These are phyloP conservation scores for Canariomyces notabilis DNA, from an alignment of 2,329 filamentous ascomycete species.

Conservation along the genomic window DNA sequence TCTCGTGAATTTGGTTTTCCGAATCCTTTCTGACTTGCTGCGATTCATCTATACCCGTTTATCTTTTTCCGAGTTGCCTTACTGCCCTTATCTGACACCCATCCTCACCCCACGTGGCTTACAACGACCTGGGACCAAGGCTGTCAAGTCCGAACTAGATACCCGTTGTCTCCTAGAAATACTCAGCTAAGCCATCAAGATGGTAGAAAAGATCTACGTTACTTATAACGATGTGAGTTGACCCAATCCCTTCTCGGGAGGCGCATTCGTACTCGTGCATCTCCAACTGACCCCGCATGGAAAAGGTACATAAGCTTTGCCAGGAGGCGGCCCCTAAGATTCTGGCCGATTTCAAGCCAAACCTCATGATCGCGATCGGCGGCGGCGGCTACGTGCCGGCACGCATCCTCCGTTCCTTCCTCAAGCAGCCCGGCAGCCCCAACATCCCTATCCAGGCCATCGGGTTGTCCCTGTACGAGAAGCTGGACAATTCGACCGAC, in stretches of 20 bases:
- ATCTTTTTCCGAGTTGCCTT: too few relatives aligned
- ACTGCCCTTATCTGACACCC: too few relatives aligned
- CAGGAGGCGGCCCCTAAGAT: constrained; percentile 77
- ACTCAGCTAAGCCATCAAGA: constrained; percentile 40
- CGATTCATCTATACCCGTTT: too few relatives aligned
- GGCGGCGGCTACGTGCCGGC: constrained; percentile 96
- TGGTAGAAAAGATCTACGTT: constrained; percentile 82
- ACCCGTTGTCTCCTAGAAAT: not conserved
- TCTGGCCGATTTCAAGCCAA: constrained; percentile 79
- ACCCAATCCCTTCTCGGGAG: not conserved
- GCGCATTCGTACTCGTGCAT: not conserved
- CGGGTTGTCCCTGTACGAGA: constrained; percentile 93
- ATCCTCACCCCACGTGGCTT: not conserved
- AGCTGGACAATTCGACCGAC: constrained; percentile 49
- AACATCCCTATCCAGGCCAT: constrained; percentile 99
- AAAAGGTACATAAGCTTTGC: constrained; percentile 93
- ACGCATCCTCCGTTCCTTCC: constrained; percentile 93
- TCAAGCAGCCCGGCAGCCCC: constrained; percentile 77
- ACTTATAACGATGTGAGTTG: constrained; percentile 81
- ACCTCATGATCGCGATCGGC: constrained; percentile 97
- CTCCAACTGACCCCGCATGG: not conserved
- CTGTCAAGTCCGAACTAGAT: not conserved
- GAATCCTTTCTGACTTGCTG: too few relatives aligned
- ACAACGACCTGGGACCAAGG: not conserved
- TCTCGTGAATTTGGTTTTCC: too few relatives aligned